Evolutionary conservation across 331 rosid genomes (phyloP).

Genomic region (Quercus tomentella): DNA sequence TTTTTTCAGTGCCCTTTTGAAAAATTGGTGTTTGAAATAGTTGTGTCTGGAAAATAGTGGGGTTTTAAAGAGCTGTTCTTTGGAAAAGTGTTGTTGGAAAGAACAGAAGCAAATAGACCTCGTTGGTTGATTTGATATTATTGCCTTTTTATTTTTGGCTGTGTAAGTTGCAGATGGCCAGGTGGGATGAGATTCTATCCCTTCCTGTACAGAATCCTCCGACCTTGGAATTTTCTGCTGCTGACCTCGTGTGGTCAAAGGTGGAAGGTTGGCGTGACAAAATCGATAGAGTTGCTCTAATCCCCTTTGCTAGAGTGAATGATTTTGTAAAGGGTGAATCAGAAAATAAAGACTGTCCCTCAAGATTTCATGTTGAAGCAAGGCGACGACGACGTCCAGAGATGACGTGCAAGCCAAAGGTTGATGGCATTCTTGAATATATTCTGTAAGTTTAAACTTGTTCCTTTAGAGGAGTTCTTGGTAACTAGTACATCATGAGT

Average conservation of each 20-base stretch:
- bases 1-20: too few relatives aligned
- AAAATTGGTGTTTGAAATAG: too few relatives aligned
- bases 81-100: too few relatives aligned
- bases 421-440: conserved; percentile 87
- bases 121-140: too few relatives aligned
- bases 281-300: conserved; percentile 74
- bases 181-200: conserved; percentile 93
- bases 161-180: conserved; percentile 44
- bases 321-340: conserved; percentile 93
- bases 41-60: too few relatives aligned
- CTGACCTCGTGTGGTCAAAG: conserved; percentile 80
- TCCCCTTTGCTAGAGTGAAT: conserved; percentile 86
- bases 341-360: conserved; percentile 71
- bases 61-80: too few relatives aligned
- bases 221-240: conserved; percentile 66
- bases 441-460: conserved; percentile 61
- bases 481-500: conserved; percentile 1
- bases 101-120: too few relatives aligned
- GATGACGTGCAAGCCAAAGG: conserved; percentile 67
- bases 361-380: conserved; percentile 93
- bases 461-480: background rate
- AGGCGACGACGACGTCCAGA: conserved; percentile 60
- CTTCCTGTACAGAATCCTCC: conserved; percentile 95
- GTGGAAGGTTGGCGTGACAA: conserved; percentile 94
- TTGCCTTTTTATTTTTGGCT: too few relatives aligned